These are phyloP conservation scores for Sphagnum contortum DNA, from an alignment of 225 moss, liverwort and hornwort species.

Conservation along the genomic window DNA sequence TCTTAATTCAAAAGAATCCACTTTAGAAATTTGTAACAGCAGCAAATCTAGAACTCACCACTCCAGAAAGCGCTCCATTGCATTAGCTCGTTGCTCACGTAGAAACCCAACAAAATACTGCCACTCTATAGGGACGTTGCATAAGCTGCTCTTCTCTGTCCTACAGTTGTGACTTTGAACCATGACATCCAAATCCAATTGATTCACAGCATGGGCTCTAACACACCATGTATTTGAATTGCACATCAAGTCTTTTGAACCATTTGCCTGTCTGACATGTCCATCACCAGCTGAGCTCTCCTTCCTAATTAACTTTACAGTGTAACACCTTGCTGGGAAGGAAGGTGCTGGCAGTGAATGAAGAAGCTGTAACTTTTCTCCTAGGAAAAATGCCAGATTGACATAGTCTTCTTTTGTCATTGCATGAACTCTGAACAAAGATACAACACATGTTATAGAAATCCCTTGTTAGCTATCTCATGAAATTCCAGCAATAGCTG, in stretches of 20 bases:
- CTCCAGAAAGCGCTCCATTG: conserved; percentile 50
- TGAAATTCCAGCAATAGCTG: neutral
- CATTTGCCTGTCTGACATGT: conserved; percentile 14
- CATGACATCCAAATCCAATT: conserved; percentile 8
- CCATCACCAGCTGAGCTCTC: conserved; percentile 6
- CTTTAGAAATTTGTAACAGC: too few relatives aligned
- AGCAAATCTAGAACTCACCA: conserved; percentile 33
- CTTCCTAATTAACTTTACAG: conserved; percentile 23
- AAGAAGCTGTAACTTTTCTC: conserved; percentile 54
- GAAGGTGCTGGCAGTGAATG: conserved; percentile 61
- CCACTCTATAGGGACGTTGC: conserved; percentile 54
- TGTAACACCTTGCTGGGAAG: conserved; percentile 35
- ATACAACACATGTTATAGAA: too few relatives aligned
- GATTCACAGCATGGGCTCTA: conserved; percentile 3
- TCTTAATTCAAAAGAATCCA: too few relatives aligned
- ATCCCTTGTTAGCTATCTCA: too few relatives aligned
- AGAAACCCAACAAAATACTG: conserved; percentile 62
- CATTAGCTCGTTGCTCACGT: conserved; percentile 51
- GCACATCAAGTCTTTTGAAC: conserved; percentile 9
- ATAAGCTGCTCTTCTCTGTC: conserved; percentile 5
- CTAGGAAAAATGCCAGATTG: conserved; percentile 61
- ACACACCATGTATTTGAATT: conserved; percentile 4
- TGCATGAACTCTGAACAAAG: conserved; percentile 29
- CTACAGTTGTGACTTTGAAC: conserved; percentile 8
- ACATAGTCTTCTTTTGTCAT: conserved; percentile 44